Conservation (phyloP, 2,329 filamentous ascomycete species). For the Scedosporium boydii region DNA sequence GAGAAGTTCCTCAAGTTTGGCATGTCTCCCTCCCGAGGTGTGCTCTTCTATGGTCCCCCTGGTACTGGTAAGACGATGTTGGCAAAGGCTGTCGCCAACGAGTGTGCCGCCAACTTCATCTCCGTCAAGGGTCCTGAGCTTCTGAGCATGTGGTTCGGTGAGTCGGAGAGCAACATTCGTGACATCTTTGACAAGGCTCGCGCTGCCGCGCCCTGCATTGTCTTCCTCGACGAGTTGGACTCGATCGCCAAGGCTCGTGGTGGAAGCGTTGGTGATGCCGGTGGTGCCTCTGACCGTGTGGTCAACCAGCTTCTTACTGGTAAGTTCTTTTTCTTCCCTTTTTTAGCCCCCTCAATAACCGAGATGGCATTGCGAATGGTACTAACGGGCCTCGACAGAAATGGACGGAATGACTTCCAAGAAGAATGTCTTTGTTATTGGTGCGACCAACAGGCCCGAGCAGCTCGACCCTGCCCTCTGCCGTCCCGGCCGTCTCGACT, state of each 20-base stretch:
- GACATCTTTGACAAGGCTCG: constrained; percentile 99
- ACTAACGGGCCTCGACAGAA: constrained; percentile 49
- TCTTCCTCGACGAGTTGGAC: constrained; percentile 97
- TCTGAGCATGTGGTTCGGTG: constrained; percentile 99
- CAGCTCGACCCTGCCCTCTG: constrained; percentile 96
- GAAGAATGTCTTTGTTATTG: constrained; percentile 99
- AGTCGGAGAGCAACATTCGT: constrained; percentile 99
- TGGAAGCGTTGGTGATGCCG: constrained; percentile 89
- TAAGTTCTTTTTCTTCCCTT: constrained; percentile 35
- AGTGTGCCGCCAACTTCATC: constrained; percentile 99
- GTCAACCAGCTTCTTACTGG: constrained; percentile 98
- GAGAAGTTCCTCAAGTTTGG: constrained; percentile 99
- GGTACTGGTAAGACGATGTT: constrained; percentile 99
- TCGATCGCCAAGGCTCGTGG: constrained; percentile 99
- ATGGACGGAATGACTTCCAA: constrained; percentile 99
- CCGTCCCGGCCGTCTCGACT: constrained; percentile 97
- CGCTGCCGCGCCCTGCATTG: constrained; percentile 93
- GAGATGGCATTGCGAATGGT: not conserved
- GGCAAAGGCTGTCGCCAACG: constrained; percentile 98
- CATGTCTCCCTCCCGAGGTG: constrained; percentile 93
- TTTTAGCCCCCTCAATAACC: not conserved
- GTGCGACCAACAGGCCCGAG: constrained; percentile 96
- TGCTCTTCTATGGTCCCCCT: constrained; percentile 95
- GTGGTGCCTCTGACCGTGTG: constrained; percentile 97
- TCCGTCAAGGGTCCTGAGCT: constrained; percentile 98